A percentile compares a stretch with the other conserved stretches of the same genome.
These are phyloP conservation scores for Aleurites moluccanus DNA, from an alignment of 441 rosid species.

Conservation along the genomic window DNA sequence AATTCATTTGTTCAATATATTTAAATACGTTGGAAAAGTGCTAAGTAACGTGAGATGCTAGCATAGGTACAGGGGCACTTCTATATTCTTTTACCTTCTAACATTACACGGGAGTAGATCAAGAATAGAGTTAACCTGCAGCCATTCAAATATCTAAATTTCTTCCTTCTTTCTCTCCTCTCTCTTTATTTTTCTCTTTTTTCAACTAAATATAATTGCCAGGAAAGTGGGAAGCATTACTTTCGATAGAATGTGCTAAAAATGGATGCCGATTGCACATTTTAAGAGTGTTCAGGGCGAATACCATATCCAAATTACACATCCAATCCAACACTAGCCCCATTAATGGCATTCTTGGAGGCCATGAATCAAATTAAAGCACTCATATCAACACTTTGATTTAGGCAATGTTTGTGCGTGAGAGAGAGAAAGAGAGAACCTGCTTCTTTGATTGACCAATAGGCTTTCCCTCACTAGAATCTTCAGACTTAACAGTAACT, in stretches of 20 bases:
- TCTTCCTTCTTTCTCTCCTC: too few relatives aligned
- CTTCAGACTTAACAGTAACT: conserved; percentile 38
- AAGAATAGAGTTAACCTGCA: too few relatives aligned
- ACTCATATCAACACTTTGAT: neutral
- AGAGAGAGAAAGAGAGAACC: conserved; percentile 37
- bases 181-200: too few relatives aligned
- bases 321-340: neutral
- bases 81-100: too few relatives aligned
- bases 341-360: neutral
- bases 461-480: conserved; percentile 37
- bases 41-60: too few relatives aligned
- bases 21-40: neutral
- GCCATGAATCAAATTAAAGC: neutral
- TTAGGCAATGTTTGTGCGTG: neutral
- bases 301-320: neutral
- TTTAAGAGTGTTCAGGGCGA: neutral
- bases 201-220: neutral
- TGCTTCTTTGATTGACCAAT: conserved; percentile 59
- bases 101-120: too few relatives aligned
- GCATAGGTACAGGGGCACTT: too few relatives aligned
- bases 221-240: neutral
- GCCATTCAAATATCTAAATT: too few relatives aligned
- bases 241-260: neutral
- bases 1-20: neutral
- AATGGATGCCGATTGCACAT: neutral